Evolutionary conservation across 2,329 filamentous ascomycete species (phyloP), one percentile per base, ranked within the genome.

Genomic region (Cryphonectria radicalis): DNA sequence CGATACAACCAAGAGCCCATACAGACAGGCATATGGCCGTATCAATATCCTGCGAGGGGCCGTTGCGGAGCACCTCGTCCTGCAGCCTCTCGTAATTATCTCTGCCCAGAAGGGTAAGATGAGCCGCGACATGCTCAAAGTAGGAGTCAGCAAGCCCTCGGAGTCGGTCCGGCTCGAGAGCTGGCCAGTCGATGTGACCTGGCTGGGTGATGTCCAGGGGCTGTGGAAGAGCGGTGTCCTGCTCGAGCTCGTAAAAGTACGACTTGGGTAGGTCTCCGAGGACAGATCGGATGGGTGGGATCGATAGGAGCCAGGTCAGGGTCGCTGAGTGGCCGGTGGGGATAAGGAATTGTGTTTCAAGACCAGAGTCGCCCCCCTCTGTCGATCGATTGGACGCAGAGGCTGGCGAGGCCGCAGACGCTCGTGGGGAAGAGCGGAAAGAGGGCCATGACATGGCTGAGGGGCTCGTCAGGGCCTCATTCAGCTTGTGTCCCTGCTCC

Each of bases 1-100:
- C 75, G 17, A 80, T 66, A 28, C 75, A 74, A 1, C 81, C 81
- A n/a, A 82, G 72, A 35, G 80, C 79, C 68, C 81, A 82, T 0
- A 81, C 78, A 50, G 77, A 79, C 17, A 81, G 76, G 67, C 81
- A 82, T 50, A 82, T 79, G 4, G 80, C 76, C 4, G 77, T 79
- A 42, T 77, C 77, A 25, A 79, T 74, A 22, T 77, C 74, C 62
- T 78, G 75, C 22, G 74, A 60, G 28, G 77, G 70, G 64, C 75
- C 77, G 22, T 74, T 70, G 19, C 77, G 75, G 35, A 77, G 64
- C 50, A 80, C 71, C 19, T 72, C 73, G 4, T 69, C 73, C 46
- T 79, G 77, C 78, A 80, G 80, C 1, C 69, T 65, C 22, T 74
- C 73, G 42, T 81, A 79, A 46, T 74, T 74, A 40, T 73, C 72